Evolutionary conservation across 805 yeast genomes (phyloP).

Genomic region (Saccharomycopsis javanensis): DNA sequence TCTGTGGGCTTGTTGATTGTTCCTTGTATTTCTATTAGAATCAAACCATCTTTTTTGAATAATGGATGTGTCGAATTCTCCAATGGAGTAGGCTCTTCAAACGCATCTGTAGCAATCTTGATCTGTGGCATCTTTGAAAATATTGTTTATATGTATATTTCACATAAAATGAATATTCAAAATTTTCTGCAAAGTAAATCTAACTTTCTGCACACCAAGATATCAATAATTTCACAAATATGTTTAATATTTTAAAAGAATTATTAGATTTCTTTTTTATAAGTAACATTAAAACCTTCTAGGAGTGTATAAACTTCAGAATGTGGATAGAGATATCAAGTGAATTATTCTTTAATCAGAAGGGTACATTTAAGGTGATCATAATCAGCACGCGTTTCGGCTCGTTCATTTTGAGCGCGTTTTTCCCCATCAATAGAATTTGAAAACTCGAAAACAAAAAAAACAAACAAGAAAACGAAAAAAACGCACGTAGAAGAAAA

Average conservation of each 20-base stretch:
- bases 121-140: slow-evolving; percentile 11
- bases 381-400: not conserved
- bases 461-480: not conserved
- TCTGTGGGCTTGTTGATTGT: slow-evolving; percentile 11
- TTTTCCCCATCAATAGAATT: not conserved
- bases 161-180: too few species aligned
- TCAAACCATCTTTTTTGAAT: slow-evolving; percentile 13
- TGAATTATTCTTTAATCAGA: too few species aligned
- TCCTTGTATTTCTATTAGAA: slow-evolving; percentile 18
- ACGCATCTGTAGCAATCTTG: slow-evolving; percentile 3
- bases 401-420: not conserved
- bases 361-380: too few species aligned
- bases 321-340: too few species aligned
- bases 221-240: too few species aligned
- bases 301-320: too few species aligned
- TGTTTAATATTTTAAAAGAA: too few species aligned
- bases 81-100: not conserved
- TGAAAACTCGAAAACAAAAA: not conserved
- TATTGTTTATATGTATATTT: too few species aligned
- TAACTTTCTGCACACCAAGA: too few species aligned
- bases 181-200: too few species aligned
- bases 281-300: too few species aligned
- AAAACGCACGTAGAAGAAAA: not conserved
- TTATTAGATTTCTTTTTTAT: too few species aligned
- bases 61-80: slow-evolving; percentile 3